Percentiles rank a stretch among this genome's conserved stretches.
phyloP scores from a whole-genome alignment of 2,329 filamentous ascomycete genomes.

The Fusarium proliferatum region DNA sequence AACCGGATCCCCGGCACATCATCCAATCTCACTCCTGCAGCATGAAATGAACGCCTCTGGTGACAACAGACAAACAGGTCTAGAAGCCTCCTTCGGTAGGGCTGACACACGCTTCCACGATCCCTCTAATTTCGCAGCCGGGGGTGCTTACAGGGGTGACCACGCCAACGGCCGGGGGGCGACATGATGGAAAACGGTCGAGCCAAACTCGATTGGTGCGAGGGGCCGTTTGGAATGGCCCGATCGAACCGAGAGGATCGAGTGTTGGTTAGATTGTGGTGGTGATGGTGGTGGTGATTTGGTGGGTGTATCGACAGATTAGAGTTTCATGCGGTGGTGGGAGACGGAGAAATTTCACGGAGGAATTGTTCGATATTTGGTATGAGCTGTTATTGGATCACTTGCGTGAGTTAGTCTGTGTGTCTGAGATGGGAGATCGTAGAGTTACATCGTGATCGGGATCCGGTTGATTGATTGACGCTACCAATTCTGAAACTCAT shows the following conservation, averaged over 20 bases:
- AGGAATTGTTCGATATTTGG: not conserved
- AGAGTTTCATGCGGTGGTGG: not conserved
- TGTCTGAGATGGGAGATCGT: not conserved
- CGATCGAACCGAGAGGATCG: conserved; percentile 20
- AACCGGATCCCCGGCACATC: conserved; percentile 13
- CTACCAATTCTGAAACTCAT: not conserved
- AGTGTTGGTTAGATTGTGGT: conserved; percentile 15
- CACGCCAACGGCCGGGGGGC: conserved; percentile 6
- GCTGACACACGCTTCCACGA: conserved; percentile 38
- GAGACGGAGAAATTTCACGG: not conserved
- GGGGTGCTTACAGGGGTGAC: conserved; percentile 12
- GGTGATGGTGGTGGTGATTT: not conserved
- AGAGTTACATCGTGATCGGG: conserved; percentile 16
- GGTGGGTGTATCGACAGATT: not conserved
- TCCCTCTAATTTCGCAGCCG: conserved; percentile 43
- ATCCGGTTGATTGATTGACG: not conserved
- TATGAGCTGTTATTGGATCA: not conserved
- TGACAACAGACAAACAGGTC: not conserved
- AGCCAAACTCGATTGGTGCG: conserved; percentile 13
- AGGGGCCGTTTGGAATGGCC: conserved; percentile 27
- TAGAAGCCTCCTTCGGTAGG: conserved; percentile 44
- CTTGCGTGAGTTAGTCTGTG: no score
- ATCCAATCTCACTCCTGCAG: conserved; percentile 30
- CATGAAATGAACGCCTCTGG: not conserved
- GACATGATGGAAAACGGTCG: conserved; percentile 21